phyloP scores from a whole-genome alignment of 2,329 filamentous ascomycete species.

The Scedosporium dehoogii region DNA sequence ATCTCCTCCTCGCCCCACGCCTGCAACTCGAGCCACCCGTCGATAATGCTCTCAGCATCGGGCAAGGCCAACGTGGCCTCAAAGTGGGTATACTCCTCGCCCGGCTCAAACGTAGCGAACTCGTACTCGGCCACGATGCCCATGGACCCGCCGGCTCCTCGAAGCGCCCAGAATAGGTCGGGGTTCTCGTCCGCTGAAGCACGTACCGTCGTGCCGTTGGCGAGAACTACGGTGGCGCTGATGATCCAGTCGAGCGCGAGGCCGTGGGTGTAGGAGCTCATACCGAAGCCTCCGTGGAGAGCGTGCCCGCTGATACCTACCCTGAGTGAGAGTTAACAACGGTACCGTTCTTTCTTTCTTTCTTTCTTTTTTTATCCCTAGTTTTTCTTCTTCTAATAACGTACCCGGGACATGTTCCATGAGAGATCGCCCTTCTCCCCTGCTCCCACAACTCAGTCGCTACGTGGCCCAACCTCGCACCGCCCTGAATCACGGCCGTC shows the following conservation, averaged over 20 bases:
- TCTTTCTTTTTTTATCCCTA: not conserved
- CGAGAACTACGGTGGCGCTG: slow-evolving; percentile 37
- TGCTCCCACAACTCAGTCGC: slow-evolving; percentile 24
- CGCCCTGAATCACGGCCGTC: slow-evolving; percentile 26
- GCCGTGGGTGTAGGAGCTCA: slow-evolving; percentile 14
- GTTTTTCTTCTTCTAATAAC: not conserved
- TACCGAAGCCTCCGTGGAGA: slow-evolving; percentile 29
- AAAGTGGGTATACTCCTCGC: slow-evolving; percentile 20
- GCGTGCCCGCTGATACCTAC: slow-evolving; percentile 36
- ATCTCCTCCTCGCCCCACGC: slow-evolving; percentile 12
- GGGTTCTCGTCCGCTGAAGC: slow-evolving; percentile 36
- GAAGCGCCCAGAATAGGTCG: slow-evolving; percentile 55
- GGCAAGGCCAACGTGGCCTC: slow-evolving; percentile 11
- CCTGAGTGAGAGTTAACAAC: slow-evolving; percentile 8
- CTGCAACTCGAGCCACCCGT: slow-evolving; percentile 17
- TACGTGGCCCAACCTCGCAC: slow-evolving; percentile 32
- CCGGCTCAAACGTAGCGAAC: slow-evolving; percentile 27
- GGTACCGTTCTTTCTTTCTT: not conserved
- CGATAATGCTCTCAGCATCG: not conserved
- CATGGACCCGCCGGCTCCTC: slow-evolving; percentile 43
- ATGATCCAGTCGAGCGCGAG: slow-evolving; percentile 24
- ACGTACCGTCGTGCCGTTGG: slow-evolving; percentile 32
- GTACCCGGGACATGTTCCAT: slow-evolving; percentile 30
- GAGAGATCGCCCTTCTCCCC: slow-evolving; percentile 24
- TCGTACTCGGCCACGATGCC: slow-evolving; percentile 28